Evolutionary conservation across 2,329 filamentous ascomycete genomes (phyloP).

Genomic region (Macrophomina phaseolina): DNA sequence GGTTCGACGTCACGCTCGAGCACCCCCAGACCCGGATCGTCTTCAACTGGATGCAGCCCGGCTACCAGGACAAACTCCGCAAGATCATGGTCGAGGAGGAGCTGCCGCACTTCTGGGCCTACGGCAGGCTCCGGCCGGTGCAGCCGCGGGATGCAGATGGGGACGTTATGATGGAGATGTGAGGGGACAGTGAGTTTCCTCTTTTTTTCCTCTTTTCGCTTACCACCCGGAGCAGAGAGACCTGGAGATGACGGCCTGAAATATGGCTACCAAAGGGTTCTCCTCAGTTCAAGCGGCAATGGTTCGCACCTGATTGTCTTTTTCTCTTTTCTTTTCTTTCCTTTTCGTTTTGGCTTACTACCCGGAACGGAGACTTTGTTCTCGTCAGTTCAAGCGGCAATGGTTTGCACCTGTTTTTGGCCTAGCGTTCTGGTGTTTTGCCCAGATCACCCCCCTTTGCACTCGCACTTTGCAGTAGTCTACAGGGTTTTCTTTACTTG

Average conservation of each 20-base stretch:
- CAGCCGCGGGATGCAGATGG: background rate
- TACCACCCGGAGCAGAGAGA: background rate
- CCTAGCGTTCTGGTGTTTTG: too few species aligned
- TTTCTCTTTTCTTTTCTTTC: background rate
- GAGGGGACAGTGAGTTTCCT: background rate
- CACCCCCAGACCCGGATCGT: background rate
- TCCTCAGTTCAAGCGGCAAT: too few species aligned
- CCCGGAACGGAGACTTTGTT: too few species aligned
- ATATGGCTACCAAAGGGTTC: background rate
- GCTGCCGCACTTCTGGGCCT: background rate
- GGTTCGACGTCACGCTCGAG: background rate
- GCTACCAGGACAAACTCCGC: too few species aligned
- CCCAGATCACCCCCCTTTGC: too few species aligned
- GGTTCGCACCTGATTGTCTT: background rate
- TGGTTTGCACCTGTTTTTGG: too few species aligned
- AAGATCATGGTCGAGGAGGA: background rate
- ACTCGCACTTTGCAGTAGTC: too few species aligned
- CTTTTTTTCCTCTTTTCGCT: background rate
- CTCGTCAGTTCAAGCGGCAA: too few species aligned
- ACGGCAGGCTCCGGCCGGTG: background rate
- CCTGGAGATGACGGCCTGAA: constrained; percentile 7
- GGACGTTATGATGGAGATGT: constrained; percentile 6
- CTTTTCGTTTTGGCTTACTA: background rate
- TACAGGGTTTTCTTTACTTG: too few species aligned
- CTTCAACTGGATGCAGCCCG: background rate